Percentiles rank a stretch among this genome's conserved stretches.
Evolutionary conservation across 1,284 basidiomycete genomes (phyloP).

Genomic region (Tilletia caries): DNA sequence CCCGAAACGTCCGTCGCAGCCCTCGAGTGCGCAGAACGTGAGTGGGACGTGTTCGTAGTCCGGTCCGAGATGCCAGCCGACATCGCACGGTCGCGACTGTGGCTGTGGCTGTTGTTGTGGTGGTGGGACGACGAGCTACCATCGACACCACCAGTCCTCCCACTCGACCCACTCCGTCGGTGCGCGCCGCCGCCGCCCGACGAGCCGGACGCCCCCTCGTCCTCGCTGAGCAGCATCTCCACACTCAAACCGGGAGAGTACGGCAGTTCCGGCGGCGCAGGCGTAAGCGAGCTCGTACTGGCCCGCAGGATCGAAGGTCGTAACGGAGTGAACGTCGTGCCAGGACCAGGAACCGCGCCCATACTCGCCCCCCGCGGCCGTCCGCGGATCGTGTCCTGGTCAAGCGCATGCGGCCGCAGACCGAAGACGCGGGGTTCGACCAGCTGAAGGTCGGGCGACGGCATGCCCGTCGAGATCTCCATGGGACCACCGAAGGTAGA

Average conservation of each 20-base stretch:
- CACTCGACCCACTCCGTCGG: neutral
- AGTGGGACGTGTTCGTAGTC: constrained; percentile 6
- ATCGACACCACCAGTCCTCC: neutral
- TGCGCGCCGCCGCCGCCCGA: neutral
- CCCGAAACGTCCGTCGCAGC: constrained; percentile 5
- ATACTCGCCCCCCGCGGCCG: constrained; percentile 1
- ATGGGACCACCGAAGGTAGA: neutral
- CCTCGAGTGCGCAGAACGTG: neutral
- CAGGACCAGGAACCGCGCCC: neutral
- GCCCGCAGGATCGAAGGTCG: neutral
- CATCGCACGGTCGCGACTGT: neutral
- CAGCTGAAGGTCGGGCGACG: constrained; percentile 3
- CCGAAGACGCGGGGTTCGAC: neutral
- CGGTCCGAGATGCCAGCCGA: neutral
- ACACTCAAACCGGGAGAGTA: too few relatives aligned
- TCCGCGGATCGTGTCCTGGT: neutral
- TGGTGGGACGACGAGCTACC: neutral
- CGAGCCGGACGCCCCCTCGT: neutral
- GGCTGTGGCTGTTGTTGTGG: neutral
- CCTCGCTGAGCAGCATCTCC: neutral
- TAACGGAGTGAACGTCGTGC: neutral
- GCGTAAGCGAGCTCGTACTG: neutral
- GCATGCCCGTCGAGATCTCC: neutral
- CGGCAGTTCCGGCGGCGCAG: too few relatives aligned
- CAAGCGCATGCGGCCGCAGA: neutral